Evolutionary conservation across 208 protist species (phyloP), one percentile per base, ranked within the genome.

Genomic region (Crithidia acanthocephali): DNA sequence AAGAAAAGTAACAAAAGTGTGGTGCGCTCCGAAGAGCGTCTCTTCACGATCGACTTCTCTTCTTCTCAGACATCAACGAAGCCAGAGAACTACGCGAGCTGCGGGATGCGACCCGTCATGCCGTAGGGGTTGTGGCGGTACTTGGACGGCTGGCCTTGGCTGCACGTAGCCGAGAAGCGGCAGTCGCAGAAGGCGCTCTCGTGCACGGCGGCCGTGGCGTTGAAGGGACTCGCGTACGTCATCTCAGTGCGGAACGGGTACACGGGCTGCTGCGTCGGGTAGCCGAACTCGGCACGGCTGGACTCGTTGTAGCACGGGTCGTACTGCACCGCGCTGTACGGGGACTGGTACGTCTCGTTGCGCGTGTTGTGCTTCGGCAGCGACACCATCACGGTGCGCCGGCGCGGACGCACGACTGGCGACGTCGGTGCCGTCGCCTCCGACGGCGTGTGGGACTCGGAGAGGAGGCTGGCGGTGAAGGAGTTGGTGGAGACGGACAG

Each of bases 41-140:
- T n/a, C n/a, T n/a, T n/a, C n/a, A n/a, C n/a, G n/a, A 5, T 55
- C 50, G 8, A 2, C 25, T 32, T 55, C 28, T 18, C 40, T 65
- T 22, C 45, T n/a, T 37, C 52, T 27, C 15, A 42, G 37, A 42
- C 37, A 42, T 15, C 9, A 42, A 6, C 55, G 8, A 13, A 4
- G 25, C 15, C 51, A 7, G 18, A 15, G 32, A 15, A 27, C 28
- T 67, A 77, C 22, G 58, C 64, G 40, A 63, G 72, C 72, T 77
- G 72, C 15, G 72, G 56, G 23, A 72, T 77, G 42, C 72, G 72
- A 15, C 72, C 72, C 15, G 70, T 48, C 62, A 90, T 74, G 23
- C 68, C 72, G 66, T 95, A 95, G 0, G 91, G 91, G 79, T 95
- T 95, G 79, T 95, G 91, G 50, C 87, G 83, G 79, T 95, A 95